Evolutionary conservation across 140 eudicot species (phyloP).

Genomic region (Cichorium intybus): DNA sequence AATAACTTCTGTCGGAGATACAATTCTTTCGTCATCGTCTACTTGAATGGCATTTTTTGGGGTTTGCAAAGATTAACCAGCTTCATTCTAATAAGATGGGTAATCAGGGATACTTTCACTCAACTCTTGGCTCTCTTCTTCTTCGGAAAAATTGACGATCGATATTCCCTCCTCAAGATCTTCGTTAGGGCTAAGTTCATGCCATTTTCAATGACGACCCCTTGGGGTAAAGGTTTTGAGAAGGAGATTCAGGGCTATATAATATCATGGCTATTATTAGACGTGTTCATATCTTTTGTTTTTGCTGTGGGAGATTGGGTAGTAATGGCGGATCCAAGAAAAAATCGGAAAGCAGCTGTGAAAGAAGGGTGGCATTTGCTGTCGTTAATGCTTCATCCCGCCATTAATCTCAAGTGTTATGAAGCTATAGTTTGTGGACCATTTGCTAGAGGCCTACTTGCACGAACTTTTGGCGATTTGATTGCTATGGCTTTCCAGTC

Average conservation of each 20-base stretch:
- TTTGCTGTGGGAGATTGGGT: conserved; percentile 87
- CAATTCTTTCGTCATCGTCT: conserved; percentile 29
- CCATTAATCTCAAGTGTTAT: conserved; percentile 58
- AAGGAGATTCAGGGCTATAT: conserved; percentile 57
- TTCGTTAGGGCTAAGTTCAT: conserved; percentile 72
- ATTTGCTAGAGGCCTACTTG: conserved; percentile 43
- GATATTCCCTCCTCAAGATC: conserved; percentile 64
- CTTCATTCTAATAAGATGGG: conserved; percentile 64
- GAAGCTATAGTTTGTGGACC: conserved; percentile 69
- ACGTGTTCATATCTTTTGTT: conserved; percentile 48
- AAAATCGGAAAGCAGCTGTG: conserved; percentile 64
- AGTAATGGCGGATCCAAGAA: conserved; percentile 69
- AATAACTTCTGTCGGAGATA: conserved; percentile 48
- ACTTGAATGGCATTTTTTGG: conserved; percentile 57
- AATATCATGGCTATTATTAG: conserved; percentile 57
- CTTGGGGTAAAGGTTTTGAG: conserved; percentile 71
- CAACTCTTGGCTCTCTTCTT: conserved; percentile 60
- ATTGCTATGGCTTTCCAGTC: conserved; percentile 55
- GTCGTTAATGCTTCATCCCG: conserved; percentile 50
- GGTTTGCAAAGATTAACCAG: conserved; percentile 58
- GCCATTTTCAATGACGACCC: conserved; percentile 65
- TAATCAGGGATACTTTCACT: conserved; percentile 64
- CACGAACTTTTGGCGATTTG: conserved; percentile 45
- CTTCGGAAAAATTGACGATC: conserved; percentile 77
- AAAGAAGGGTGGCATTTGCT: conserved; percentile 76